Evolutionary conservation across 2,329 filamentous ascomycete genomes (phyloP), one percentile per base, ranked within the genome.

Genomic region (Fusarium bactridioides): DNA sequence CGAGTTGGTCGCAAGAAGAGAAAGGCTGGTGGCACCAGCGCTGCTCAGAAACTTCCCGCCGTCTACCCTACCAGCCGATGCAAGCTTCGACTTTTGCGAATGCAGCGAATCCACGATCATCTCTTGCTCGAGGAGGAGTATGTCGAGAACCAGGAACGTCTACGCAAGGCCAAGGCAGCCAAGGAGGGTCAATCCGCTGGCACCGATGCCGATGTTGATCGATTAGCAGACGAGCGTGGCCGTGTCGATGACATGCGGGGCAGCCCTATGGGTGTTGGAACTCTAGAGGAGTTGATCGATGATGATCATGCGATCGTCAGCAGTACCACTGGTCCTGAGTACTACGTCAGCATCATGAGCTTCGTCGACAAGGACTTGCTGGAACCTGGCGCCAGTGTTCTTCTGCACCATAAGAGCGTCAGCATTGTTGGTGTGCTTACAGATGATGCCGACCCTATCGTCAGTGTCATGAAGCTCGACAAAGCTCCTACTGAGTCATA

Each of bases 281-380:
- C 96, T 66, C 86, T 99, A 75, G 96, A 99, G 84, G 96, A 99
- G 86, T 93, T 99, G 86, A 99, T 99, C 80, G 96, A 99, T 79
- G 96, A 99, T 81, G 96, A 99, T 84, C 96, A 99, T 79, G 96
- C 96, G 70, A 99, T 99, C 79, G 96, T 99, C 40, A 98, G 95
- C 23, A 97, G 94, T 82, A 97, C 96, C 2, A 98, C 96, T 11
- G 96, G 96, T 0, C 96, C 96, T 3, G 96, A 99, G 83, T 99
- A 97, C 88, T 99, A 98, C 82, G 96, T 99, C 75, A 98, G 95
- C 77, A 99, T 99, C 88, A 98, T 98, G 96, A 98, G 95, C 61
- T 99, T 99, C 79, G 96, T 99, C 74, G 96, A 99, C 87, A 99
- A 99, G 84, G 96, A 99, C 79, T 90, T 99, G 8, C 88, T 99